Conservation (phyloP, 768 basidiomycete genomes). For the Boletus tomentosulus region DNA sequence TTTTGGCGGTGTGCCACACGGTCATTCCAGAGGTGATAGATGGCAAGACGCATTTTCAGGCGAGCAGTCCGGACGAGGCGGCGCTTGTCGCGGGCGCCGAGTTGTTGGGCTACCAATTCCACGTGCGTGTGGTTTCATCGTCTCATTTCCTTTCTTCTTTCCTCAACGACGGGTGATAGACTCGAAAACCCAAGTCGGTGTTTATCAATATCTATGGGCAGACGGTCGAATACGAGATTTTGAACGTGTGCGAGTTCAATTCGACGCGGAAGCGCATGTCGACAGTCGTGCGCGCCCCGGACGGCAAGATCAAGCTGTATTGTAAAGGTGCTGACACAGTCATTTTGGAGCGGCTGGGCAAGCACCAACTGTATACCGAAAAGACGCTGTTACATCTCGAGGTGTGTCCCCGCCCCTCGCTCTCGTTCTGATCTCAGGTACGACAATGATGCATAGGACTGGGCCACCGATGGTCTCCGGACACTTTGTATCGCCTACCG, state of each 20-base stretch:
- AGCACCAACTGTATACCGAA: constrained; percentile 80
- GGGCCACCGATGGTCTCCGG: constrained; percentile 93
- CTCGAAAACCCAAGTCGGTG: constrained; percentile 92
- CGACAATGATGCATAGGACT: constrained; percentile 53
- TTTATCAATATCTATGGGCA: constrained; percentile 78
- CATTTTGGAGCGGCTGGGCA: constrained; percentile 88
- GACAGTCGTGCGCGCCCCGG: constrained; percentile 80
- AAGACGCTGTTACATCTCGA: constrained; percentile 88
- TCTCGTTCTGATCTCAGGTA: not conserved
- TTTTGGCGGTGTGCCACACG: constrained; percentile 95
- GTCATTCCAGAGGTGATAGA: constrained; percentile 92
- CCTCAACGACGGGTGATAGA: constrained; percentile 43
- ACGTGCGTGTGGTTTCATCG: constrained; percentile 49
- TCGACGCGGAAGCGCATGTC: constrained; percentile 98
- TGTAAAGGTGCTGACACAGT: constrained; percentile 99
- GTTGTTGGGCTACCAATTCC: constrained; percentile 86
- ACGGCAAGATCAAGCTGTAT: constrained; percentile 91
- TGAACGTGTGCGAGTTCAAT: constrained; percentile 99
- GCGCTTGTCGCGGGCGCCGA: constrained; percentile 95
- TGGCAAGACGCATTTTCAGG: constrained; percentile 91
- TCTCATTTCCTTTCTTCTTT: not conserved
- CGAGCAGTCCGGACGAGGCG: constrained; percentile 96
- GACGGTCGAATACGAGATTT: constrained; percentile 76
- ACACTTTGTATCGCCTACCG: constrained; percentile 96
- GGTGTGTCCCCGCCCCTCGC: constrained; percentile 38